Base-by-base conservation (phyloP, 768 basidiomycete species). In the Mrakia gelida region DNA sequence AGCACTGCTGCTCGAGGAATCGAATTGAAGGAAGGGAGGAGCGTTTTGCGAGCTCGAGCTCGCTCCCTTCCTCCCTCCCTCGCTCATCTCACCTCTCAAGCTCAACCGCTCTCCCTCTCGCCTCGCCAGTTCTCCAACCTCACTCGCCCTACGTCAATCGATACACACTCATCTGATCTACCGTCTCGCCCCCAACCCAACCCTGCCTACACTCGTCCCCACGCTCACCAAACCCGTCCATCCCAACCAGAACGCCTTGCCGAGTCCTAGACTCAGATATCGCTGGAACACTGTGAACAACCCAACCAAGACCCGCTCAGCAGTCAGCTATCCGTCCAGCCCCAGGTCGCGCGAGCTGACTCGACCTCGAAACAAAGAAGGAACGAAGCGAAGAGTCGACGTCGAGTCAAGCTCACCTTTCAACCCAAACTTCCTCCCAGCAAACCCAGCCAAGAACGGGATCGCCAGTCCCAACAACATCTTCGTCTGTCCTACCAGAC, bases 381-480 rank as follows among this genome's bases (percentile, higher is more conserved):
- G n/a, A 76, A 18, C 3, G 56, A 10, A 28, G n/a, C n/a, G 70
- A 11, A 26, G 23, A n/a, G n/a, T n/a, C n/a, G 34, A 9, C 16
- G 30, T 52, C 30, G 45, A n/a, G 32, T 32, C 23, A 28, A 9
- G 56, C 77, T 49, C 28, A 78, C 77, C 73, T 52, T 74, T 78
- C 61, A 78, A 78, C 13, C 71, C 77, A 26, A 75, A 41, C 59
- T 72, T 68, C 21, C 77, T 73, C 30, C 77, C 77, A 23, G 28
- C 74, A 56, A 74, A 78, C 38, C 71, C 77, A 8, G 77, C 77
- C 18, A 78, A 32, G 54, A 78, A 74, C 34, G 77, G 77, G 28
- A 78, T 65, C 62, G 73, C 77, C 21, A 78, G 67, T 0, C 67
- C 73, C 32, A 75, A 16, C 32, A 78, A 18, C 41, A 78, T n/a